Base-by-base conservation (phyloP, 345 rosid genomes). In the Cardamine chenopodiifolia region DNA sequence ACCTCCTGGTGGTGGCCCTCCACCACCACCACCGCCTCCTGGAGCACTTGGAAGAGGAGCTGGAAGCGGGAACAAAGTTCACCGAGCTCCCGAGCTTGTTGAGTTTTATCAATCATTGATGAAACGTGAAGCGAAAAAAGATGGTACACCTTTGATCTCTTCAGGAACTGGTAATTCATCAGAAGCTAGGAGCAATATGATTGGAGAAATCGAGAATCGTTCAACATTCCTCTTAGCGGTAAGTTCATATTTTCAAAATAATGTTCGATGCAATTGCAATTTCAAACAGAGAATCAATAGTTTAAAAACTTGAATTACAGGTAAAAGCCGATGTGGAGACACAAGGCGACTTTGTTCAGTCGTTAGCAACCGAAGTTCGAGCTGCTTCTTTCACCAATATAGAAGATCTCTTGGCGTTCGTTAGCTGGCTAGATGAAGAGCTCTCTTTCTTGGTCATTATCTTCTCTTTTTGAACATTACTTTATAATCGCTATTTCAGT, bases 401-500 rank as follows among this genome's bases (percentile, higher is more conserved):
- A 39, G 93, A 89, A 65, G 99, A 95, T 81, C 80, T 92, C 66
- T 86, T 95, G 73, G 88, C 88, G 11, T 95, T 90, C 25, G 99
- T 95, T 65, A 90, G 90, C 83, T 95, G 99, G 99, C 96, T 92
- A 3, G 99, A 95, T 62, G 99, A 92, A 82, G 99, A 95, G 79
- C 96, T 95, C 72, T 95, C 98, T 63, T 95, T 95, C 88, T 81
- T 95, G 99, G 99, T 75, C 29, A 75, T 22, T 49, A 63, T 3
- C 55, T 49, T 15, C 6, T 49, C 68, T 50, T 28, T 75, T 17
- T 4, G 23, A 23, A 23, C 15, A 13, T 4, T 49, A 35, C 54
- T 59, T 50, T 50, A 55, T 60, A 29, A 67, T 40, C 14, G 13
- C 15, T 29, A 15, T 55, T 39, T 42, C 1, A 35, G 60, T 60